Evolutionary conservation across 352 stramenopile species (phyloP), one percentile per base, ranked within the genome.

Genomic region (Globisporangium megalacanthum): DNA sequence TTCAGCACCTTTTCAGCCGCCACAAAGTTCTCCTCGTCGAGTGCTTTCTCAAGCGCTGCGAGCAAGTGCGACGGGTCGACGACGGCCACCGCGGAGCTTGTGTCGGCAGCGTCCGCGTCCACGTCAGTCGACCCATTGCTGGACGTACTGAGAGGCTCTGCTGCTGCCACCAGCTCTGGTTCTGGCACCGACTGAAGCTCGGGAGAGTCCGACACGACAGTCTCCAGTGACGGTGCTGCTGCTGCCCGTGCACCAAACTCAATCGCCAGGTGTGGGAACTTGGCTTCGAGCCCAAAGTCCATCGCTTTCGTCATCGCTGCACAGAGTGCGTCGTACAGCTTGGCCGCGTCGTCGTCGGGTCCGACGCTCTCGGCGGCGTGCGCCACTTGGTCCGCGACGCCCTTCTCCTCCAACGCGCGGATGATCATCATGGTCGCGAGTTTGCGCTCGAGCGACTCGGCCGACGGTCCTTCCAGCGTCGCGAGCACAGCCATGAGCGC

Each of bases 381-480:
- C 3, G 65, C 68, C 29, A 91, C 56, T 6, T 66, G 65, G 37
- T 91, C 81, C 6, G 79, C 64, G 0, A 71, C 78, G 20, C 78
- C 83, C 60, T 89, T 89, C 60, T 89, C 81, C 56, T 91, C 81
- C 1, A 91, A 59, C 29, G 81, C 72, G 46, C 81, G 77, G 58
- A 91, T 91, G 53, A 89, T 86, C 73, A 89, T 83, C 77, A 89
- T 88, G 10, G 81, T 91, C 31, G 76, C 81, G n/a, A 91, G 66
- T 42, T 91, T 89, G 31, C 79, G 62, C 56, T 91, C 81, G 13
- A 89, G 56, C 0, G 79, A 88, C 54, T 91, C 81, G 2, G 72
- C 65, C 0, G 78, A 87, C 4, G 78, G 72, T 20, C 85, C 81
- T 54, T 91, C 74, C 3, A 89, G 50, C 4, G 77, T 83, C 39